Evolutionary conservation across 495 filamentous ascomycete genomes (phyloP).

Genomic region (Xylaria acuta): DNA sequence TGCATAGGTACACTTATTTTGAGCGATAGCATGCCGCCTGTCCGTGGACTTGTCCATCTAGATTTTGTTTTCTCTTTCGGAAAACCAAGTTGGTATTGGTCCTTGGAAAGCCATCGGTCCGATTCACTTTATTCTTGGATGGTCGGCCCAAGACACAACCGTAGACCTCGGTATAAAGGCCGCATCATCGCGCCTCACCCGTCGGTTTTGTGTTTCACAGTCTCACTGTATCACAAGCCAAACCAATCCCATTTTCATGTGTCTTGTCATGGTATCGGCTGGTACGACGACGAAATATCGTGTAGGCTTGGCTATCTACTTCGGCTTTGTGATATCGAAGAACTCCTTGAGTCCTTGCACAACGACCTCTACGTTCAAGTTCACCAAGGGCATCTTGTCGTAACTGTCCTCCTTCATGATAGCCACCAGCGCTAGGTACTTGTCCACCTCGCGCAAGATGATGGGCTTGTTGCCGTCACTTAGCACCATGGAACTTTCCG

Average conservation of each 20-base stretch:
- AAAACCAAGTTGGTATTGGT: neutral
- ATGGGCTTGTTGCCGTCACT: slow-evolving; percentile 81
- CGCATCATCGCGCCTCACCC: neutral
- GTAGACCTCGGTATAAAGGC: neutral
- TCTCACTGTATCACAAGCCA: neutral
- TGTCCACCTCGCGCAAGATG: slow-evolving; percentile 89
- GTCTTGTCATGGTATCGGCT: neutral
- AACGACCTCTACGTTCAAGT: slow-evolving; percentile 62
- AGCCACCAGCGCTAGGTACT: slow-evolving; percentile 79
- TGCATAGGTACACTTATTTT: neutral
- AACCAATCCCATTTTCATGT: neutral
- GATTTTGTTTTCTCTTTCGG: neutral
- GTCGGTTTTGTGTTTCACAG: neutral
- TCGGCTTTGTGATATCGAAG: slow-evolving; percentile 62
- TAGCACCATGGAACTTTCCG: slow-evolving; percentile 79
- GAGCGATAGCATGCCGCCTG: neutral
- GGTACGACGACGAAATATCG: neutral
- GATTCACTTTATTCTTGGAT: neutral
- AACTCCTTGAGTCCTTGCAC: slow-evolving; percentile 62
- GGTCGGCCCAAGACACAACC: neutral
- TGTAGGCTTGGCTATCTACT: slow-evolving; percentile 25
- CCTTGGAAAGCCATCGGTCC: neutral
- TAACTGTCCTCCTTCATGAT: slow-evolving; percentile 72
- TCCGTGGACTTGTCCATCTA: neutral
- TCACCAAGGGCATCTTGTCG: slow-evolving; percentile 64